Percentiles rank a stretch among this genome's conserved stretches.
Evolutionary conservation across 2,329 filamentous ascomycete genomes (phyloP).

Genomic region (Alternaria sp.): DNA sequence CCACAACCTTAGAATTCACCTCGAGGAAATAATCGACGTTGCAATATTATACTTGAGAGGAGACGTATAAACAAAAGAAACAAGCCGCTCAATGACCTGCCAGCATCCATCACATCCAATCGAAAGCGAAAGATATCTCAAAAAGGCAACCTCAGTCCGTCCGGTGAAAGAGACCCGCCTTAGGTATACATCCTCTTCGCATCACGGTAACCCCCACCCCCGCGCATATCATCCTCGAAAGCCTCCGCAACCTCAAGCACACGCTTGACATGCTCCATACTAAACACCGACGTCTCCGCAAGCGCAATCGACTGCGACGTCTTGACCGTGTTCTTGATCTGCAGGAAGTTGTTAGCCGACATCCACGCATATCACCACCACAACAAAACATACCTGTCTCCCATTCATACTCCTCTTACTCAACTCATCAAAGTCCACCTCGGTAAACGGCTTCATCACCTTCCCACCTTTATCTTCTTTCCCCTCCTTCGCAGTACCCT

Average conservation of each 20-base stretch:
- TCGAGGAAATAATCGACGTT: neutral
- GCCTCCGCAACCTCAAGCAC: slow-evolving; percentile 84
- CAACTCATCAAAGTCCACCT: slow-evolving; percentile 70
- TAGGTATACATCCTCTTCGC: slow-evolving; percentile 82
- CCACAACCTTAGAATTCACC: no score
- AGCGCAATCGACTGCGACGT: slow-evolving; percentile 84
- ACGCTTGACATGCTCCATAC: slow-evolving; percentile 79
- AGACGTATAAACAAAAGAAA: neutral
- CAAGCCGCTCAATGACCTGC: neutral
- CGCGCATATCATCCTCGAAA: slow-evolving; percentile 83
- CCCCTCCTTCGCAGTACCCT: neutral
- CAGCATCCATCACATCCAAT: neutral
- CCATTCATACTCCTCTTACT: slow-evolving; percentile 73
- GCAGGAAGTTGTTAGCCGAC: slow-evolving; percentile 26
- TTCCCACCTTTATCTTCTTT: neutral
- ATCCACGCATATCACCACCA: no score
- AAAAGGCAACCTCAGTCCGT: neutral
- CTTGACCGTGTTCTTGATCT: slow-evolving; percentile 89
- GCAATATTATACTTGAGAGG: neutral
- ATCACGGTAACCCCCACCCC: slow-evolving; percentile 79
- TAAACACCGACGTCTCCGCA: slow-evolving; percentile 72
- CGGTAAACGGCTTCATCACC: slow-evolving; percentile 60
- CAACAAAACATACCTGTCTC: slow-evolving; percentile 59
- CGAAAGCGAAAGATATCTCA: neutral
- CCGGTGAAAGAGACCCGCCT: neutral